Evolutionary conservation across 345 rosid species (phyloP), one percentile per base, ranked within the genome.

Genomic region (Citrus hindsii): DNA sequence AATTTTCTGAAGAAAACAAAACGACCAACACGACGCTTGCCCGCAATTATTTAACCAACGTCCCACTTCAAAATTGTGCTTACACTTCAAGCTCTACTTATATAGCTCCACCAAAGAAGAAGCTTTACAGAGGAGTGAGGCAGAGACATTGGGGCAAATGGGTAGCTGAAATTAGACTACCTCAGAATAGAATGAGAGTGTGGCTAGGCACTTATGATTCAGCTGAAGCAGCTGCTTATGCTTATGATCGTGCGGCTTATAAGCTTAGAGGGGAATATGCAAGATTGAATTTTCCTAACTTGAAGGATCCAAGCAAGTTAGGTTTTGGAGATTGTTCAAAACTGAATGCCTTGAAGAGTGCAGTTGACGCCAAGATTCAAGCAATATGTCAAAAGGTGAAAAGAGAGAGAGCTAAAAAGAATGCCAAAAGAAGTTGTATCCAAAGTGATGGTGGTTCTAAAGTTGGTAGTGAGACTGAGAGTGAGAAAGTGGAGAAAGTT

Each of bases 101-200:
- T 70, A 24, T 65, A 73, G 25, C 81, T 32, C 90, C 86, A 3
- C 69, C 33, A 71, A 93, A 81, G 91, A 91, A 89, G 90, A 96
- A 96, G 78, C 88, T 91, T 30, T 96, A 96, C 92, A 86, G 98
- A 77, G 99, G 99, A 79, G 99, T 96, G 79, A 91, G 99, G 76
- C 99, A 96, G 90, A 89, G 99, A 78, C 98, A 92, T 65, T 92
- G 98, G 98, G 99, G 99, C 6, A 96, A 94, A 87, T 96, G 99
- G 99, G 99, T 96, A 24, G 98, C 99, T 2, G 99, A 96, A 83
- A 94, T 96, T 69, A 85, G 99, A 77, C 85, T 94, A 10, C 99
- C 99, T 2, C 99, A 96, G 76, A 96, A 96, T 87, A 91, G 98
- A 84, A 90, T 89, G 85, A 89, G 99, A 32, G 94, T 96, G 27